These are phyloP conservation scores for Apiotrichum siamense DNA, from an alignment of 1,284 basidiomycete species.

Conservation along the genomic window DNA sequence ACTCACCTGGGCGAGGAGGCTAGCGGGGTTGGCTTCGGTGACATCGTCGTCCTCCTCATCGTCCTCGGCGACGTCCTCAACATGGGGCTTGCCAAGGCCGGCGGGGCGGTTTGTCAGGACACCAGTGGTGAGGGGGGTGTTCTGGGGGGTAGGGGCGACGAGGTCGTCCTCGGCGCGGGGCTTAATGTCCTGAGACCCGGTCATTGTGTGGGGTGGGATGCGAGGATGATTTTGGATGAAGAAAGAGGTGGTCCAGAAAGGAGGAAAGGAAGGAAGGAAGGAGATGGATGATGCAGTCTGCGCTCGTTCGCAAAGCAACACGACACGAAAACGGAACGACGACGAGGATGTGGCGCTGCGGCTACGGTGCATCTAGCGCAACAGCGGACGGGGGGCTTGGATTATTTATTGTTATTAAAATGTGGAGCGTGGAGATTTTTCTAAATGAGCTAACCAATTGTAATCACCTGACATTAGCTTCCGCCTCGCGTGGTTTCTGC, in stretches of 20 bases:
- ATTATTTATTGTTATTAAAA: too few relatives aligned
- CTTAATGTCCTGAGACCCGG: slow-evolving; percentile 40
- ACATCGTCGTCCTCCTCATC: slow-evolving; percentile 51
- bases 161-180: slow-evolving; percentile 28
- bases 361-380: too few relatives aligned
- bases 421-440: too few relatives aligned
- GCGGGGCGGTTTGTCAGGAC: slow-evolving; percentile 58
- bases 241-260: background rate
- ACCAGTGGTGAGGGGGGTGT: slow-evolving; percentile 67
- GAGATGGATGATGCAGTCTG: background rate
- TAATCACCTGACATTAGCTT: too few relatives aligned
- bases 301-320: too few relatives aligned
- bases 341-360: too few relatives aligned
- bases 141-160: slow-evolving; percentile 69
- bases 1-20: slow-evolving; percentile 46
- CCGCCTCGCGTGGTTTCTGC: too few relatives aligned
- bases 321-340: too few relatives aligned
- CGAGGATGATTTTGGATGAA: background rate
- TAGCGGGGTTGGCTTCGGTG: slow-evolving; percentile 45
- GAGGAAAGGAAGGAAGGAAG: background rate
- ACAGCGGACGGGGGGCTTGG: too few relatives aligned
- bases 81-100: slow-evolving; percentile 62
- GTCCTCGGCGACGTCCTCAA: slow-evolving; percentile 60
- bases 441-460: too few relatives aligned
- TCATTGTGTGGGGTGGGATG: slow-evolving; percentile 21